phyloP scores from a whole-genome alignment of 345 rosid species.

The Arabidopsis thaliana region DNA sequence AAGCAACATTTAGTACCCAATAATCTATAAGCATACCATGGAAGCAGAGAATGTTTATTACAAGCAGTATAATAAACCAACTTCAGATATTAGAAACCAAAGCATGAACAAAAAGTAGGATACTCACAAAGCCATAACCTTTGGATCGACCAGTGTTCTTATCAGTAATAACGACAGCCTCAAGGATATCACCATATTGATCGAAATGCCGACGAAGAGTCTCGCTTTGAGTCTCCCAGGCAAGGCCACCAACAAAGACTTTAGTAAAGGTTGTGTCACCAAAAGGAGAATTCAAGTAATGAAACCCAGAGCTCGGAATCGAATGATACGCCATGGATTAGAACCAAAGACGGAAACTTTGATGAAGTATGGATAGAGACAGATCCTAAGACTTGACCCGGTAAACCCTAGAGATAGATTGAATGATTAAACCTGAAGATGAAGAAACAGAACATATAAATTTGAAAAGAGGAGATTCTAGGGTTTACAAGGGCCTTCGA shows the following conservation, averaged over 20 bases:
- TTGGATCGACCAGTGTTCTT: conserved; percentile 96
- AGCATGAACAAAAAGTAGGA: conserved; percentile 13
- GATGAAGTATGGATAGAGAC: conserved; percentile 2
- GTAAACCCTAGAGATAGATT: conserved; percentile 42
- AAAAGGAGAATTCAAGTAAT: conserved; percentile 73
- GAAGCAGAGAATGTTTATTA: conserved; percentile 25
- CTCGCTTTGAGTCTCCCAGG: conserved; percentile 94
- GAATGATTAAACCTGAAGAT: conserved; percentile 18
- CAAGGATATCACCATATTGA: conserved; percentile 87
- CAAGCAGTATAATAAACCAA: conserved; percentile 6
- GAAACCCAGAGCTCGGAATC: conserved; percentile 65
- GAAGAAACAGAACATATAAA: background rate
- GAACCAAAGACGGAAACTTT: conserved; percentile 12
- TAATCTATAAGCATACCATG: conserved; percentile 24
- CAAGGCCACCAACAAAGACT: conserved; percentile 91
- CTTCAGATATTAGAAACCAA: background rate
- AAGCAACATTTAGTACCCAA: background rate
- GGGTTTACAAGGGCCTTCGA: conserved; percentile 41
- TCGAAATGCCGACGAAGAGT: conserved; percentile 84
- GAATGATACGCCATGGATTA: conserved; percentile 64
- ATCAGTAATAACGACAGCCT: conserved; percentile 94
- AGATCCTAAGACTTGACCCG: conserved; percentile 37
- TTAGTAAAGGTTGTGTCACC: conserved; percentile 90
- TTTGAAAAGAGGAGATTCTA: conserved; percentile 38
- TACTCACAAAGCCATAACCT: conserved; percentile 99